Percentiles rank a stretch among this genome's conserved stretches.
Evolutionary conservation across 2,329 filamentous ascomycete genomes (phyloP).

Genomic region (Stagonosporopsis vannaccii): DNA sequence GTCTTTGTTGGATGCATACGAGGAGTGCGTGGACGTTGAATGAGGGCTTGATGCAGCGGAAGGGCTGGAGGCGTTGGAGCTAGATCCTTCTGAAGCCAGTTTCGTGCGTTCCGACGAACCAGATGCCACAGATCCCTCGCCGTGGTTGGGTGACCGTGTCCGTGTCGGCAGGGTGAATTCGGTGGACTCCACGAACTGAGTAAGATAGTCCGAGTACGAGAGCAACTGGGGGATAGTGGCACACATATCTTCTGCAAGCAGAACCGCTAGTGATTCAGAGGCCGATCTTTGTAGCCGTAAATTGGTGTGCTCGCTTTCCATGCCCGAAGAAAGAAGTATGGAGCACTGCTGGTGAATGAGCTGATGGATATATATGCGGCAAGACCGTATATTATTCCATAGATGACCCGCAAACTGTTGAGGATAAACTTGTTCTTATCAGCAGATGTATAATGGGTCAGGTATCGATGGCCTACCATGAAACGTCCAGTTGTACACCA

Average conservation of each 20-base stretch:
- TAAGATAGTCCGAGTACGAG: slow-evolving; percentile 14
- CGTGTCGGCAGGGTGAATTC: slow-evolving; percentile 6
- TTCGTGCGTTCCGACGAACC: background rate
- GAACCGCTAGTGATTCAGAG: slow-evolving; percentile 21
- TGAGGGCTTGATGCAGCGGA: background rate
- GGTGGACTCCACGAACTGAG: slow-evolving; percentile 1
- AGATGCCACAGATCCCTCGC: background rate
- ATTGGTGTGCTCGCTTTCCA: background rate
- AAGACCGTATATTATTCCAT: slow-evolving; percentile 37
- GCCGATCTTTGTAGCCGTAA: slow-evolving; percentile 13
- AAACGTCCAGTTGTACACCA: slow-evolving; percentile 31
- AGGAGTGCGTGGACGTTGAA: slow-evolving; percentile 5
- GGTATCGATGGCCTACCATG: slow-evolving; percentile 18
- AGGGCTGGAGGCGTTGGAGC: slow-evolving; percentile 1
- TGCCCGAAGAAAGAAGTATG: slow-evolving; percentile 4
- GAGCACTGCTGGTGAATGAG: slow-evolving; percentile 28
- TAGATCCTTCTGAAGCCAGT: background rate
- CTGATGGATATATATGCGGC: slow-evolving; percentile 35
- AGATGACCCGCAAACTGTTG: slow-evolving; percentile 31
- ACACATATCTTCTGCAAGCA: slow-evolving; percentile 30
- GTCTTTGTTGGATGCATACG: slow-evolving; percentile 7
- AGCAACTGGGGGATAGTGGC: slow-evolving; percentile 37
- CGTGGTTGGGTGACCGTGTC: background rate
- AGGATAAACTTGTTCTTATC: slow-evolving; percentile 23
- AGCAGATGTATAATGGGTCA: background rate